Base-by-base conservation (phyloP, 352 stramenopile species). In the Phytopythium aichiense region DNA sequence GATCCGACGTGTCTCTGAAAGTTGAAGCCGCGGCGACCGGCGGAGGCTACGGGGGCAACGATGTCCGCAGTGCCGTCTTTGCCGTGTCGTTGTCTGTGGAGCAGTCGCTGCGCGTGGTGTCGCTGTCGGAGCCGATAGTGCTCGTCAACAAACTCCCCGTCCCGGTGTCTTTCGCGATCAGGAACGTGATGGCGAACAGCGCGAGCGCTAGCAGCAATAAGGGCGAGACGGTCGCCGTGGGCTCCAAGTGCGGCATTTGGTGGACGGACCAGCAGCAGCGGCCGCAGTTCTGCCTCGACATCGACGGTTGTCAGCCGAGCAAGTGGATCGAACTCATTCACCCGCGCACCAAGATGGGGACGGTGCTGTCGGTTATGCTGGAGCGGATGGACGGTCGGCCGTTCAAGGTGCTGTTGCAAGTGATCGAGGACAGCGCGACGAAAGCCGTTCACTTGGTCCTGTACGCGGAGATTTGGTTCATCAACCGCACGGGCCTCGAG, bases 101-200 rank as follows among this genome's bases (percentile, higher is more conserved):
- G 31, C 82, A 89, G 49, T 87, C 86, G 40, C 61, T 92, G 30
- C 79, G 84, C 1, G 68, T 83, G 22, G 78, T 94, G 22, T 72
- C 72, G 13, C 68, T 94, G 38, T 76, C 72, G 4, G 82, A 94
- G 53, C 83, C 86, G 9, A 77, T 93, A 48, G 73, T 85, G n/a
- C 52, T 94, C 7, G 68, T 92, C 5, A 94, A 94, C 53, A 94
- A 94, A 59, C 72, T 92, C 1, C 84, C 86, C 4, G 77, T 92
- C 13, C 65, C 73, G n/a, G 20, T 94, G 16, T 71, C 70, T 25
- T 94, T 60, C 30, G 37, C 38, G 18, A 43, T 60, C 30, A 22
- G 38, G 38, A 60, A 31, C 28, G 54, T 60, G 15, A 42, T 38
- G 38, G 51, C 51, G 54, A 51, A 25, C 54, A 49, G 42, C 58